Base-by-base conservation (phyloP, 1,284 basidiomycete species). In the Cutaneotrichosporon spelunceum region DNA sequence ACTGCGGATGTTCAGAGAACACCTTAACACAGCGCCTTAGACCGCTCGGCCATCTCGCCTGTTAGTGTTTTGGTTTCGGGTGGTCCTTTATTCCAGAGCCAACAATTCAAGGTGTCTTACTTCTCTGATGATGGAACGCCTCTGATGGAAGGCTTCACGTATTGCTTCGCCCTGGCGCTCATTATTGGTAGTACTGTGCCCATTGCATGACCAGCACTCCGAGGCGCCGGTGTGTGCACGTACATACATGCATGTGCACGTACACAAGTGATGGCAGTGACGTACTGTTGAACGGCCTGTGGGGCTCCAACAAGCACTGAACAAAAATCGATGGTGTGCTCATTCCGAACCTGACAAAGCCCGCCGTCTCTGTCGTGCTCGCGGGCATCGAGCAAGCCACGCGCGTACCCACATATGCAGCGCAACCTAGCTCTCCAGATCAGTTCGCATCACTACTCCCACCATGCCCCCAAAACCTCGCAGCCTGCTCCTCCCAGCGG, bases 21-120 rank as follows among this genome's bases (percentile, higher is more conserved):
- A 50, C 62, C 62, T 66, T 62, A 68, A 66, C 62, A 63, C 60
- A 63, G 64, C 66, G 64, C 64, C 63, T 67, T 67, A 63, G 63
- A 65, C 61, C 62, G 59, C 65, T 65, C 59, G 57, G 60, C 64
- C 63, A 57, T 65, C 61, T 65, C 64, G 64, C 64, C 64, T 30
- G 39, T n/a, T n/a, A n/a, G 9, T 42, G 39, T n/a, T 8, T 8
- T 1, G 4, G 13, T 56, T 45, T 45, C 26, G 26, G 42, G 39
- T 42, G 19, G n/a, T n/a, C n/a, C n/a, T n/a, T n/a, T n/a, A n/a
- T n/a, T n/a, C n/a, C n/a, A n/a, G n/a, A n/a, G n/a, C n/a, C n/a
- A n/a, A n/a, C n/a, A n/a, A n/a, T n/a, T n/a, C n/a, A n/a, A n/a
- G n/a, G n/a, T n/a, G n/a, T n/a, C n/a, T n/a, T n/a, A n/a, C n/a